Conservation (phyloP, 441 rosid genomes). For the Flueggea neowawraea region DNA sequence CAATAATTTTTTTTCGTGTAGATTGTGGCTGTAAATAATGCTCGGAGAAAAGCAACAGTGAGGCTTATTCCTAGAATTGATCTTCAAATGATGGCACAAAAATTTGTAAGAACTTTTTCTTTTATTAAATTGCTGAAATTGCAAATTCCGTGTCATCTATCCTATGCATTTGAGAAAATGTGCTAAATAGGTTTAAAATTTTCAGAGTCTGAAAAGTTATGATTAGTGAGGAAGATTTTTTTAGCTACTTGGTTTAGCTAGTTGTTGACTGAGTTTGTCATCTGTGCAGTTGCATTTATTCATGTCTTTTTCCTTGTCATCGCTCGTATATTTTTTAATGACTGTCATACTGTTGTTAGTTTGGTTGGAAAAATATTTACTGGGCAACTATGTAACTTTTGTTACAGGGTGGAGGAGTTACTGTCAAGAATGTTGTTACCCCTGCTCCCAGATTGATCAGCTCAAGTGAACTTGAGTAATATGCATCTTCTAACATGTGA, state of each 20-base stretch:
- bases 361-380: background rate
- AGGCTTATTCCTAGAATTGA: slow-evolving; percentile 94
- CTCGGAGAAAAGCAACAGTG: slow-evolving; percentile 62
- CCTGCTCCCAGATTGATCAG: slow-evolving; percentile 91
- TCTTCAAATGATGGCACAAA: slow-evolving; percentile 69
- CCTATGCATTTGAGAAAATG: background rate
- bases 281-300: too few species aligned
- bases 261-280: too few species aligned
- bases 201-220: too few species aligned
- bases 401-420: slow-evolving; percentile 77
- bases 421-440: slow-evolving; percentile 42
- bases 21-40: slow-evolving; percentile 79
- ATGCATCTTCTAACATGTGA: slow-evolving; percentile 16
- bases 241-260: too few species aligned
- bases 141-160: background rate
- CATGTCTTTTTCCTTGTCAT: too few species aligned
- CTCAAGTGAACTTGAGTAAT: slow-evolving; percentile 91
- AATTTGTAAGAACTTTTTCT: slow-evolving; percentile 51
- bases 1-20: slow-evolving; percentile 27
- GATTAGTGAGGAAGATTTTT: too few species aligned
- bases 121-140: background rate
- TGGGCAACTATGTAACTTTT: background rate
- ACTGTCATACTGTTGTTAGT: background rate
- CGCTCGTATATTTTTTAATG: background rate
- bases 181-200: too few species aligned